Percentiles rank a stretch among this genome's conserved stretches.
These are phyloP conservation scores for Globisporangium cystogenes DNA, from an alignment of 352 stramenopile genomes.

Conservation along the genomic window DNA sequence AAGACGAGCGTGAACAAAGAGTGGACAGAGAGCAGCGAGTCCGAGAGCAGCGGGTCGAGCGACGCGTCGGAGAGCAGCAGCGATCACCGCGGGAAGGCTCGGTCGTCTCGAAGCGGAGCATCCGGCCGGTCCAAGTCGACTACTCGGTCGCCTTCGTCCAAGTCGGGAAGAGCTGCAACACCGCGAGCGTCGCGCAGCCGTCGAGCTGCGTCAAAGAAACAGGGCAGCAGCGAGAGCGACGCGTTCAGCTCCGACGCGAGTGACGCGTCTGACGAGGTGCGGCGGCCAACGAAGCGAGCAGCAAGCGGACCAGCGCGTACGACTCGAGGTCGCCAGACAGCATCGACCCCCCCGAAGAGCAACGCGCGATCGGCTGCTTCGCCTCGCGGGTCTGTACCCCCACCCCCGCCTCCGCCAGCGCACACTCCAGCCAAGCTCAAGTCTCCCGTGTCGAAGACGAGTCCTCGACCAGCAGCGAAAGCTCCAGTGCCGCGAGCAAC, in stretches of 20 bases:
- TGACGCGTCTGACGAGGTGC: constrained; percentile 3
- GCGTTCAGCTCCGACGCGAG: constrained; percentile 5
- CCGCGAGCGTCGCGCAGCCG: constrained; percentile 2
- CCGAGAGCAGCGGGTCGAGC: constrained; percentile 56
- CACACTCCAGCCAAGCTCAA: not conserved
- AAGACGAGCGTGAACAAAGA: constrained; percentile 48
- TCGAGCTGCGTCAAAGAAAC: constrained; percentile 2
- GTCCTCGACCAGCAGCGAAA: constrained; percentile 4
- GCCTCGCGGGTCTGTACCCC: constrained; percentile 11
- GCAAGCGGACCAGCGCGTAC: not conserved
- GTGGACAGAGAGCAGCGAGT: constrained; percentile 59
- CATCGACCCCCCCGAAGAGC: not conserved
- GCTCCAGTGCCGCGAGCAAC: constrained; percentile 10
- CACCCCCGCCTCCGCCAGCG: constrained; percentile 23
- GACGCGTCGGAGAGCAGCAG: constrained; percentile 39
- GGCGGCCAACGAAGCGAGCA: constrained; percentile 3
- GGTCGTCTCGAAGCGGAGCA: constrained; percentile 15
- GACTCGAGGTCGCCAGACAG: not conserved
- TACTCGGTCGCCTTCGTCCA: constrained; percentile 8
- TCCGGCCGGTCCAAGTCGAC: constrained; percentile 16
- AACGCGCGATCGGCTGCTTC: not conserved
- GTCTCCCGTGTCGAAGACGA: constrained; percentile 3
- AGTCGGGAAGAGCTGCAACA: not conserved
- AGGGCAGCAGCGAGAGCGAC: constrained; percentile 12
- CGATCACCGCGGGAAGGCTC: constrained; percentile 16